These are phyloP conservation scores for Saccharomyces hybrid DNA, from an alignment of 1,139 yeast genomes.

Conservation along the genomic window DNA sequence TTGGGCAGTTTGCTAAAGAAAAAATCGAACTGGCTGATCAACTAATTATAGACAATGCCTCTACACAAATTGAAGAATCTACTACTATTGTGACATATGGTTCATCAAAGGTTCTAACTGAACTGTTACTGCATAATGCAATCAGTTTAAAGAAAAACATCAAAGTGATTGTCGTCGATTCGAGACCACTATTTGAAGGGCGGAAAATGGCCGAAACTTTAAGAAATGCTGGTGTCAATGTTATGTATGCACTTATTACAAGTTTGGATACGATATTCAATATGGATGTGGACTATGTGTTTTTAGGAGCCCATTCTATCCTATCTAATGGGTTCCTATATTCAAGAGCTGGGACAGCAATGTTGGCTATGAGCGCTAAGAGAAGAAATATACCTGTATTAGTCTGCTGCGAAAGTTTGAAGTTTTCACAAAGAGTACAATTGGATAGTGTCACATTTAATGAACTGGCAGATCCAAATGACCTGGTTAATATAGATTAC, in stretches of 20 bases:
- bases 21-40: slow-evolving; percentile 78
- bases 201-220: slow-evolving; percentile 61
- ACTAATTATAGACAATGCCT: slow-evolving; percentile 76
- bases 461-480: slow-evolving; percentile 84
- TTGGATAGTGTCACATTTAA: slow-evolving; percentile 90
- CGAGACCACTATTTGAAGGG: slow-evolving; percentile 95
- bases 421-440: slow-evolving; percentile 92
- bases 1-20: slow-evolving; percentile 77
- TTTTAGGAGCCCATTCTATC: slow-evolving; percentile 96
- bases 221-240: slow-evolving; percentile 50
- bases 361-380: slow-evolving; percentile 86
- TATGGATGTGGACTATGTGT: slow-evolving; percentile 83
- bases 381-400: slow-evolving; percentile 86
- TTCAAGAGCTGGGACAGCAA: slow-evolving; percentile 91
- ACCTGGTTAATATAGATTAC: slow-evolving; percentile 44
- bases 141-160: slow-evolving; percentile 59
- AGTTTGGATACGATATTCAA: slow-evolving; percentile 76
- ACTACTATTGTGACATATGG: slow-evolving; percentile 84
- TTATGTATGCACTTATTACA: slow-evolving; percentile 69
- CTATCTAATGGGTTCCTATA: slow-evolving; percentile 88
- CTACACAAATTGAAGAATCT: slow-evolving; percentile 66
- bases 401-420: slow-evolving; percentile 91
- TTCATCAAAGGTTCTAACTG: slow-evolving; percentile 74
- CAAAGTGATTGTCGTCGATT: slow-evolving; percentile 81
- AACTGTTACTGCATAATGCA: slow-evolving; percentile 64